Evolutionary conservation across 1,284 basidiomycete genomes (phyloP).

Genomic region (Phlebopus sp.): DNA sequence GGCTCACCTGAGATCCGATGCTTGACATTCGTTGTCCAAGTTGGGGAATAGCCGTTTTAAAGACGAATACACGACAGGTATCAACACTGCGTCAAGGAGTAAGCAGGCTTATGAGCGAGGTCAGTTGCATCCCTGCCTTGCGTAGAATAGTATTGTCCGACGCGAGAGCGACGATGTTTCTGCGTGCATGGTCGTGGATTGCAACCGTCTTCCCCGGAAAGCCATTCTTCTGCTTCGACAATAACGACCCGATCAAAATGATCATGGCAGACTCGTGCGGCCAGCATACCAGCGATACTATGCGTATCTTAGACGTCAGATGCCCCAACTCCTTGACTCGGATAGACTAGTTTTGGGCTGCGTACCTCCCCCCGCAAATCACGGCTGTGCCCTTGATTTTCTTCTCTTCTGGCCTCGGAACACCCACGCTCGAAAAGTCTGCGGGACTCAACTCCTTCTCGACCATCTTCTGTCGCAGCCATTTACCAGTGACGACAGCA

Average conservation of each 20-base stretch:
- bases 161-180: conserved; percentile 20
- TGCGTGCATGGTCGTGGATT: conserved; percentile 3
- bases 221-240: conserved; percentile 34
- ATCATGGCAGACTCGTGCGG: conserved; percentile 28
- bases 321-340: not conserved
- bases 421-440: conserved; percentile 13
- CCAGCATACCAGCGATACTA: conserved; percentile 29
- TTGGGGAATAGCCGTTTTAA: not conserved
- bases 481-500: not conserved
- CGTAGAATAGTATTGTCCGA: conserved; percentile 27
- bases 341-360: no score
- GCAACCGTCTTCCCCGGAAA: conserved; percentile 11
- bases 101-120: not conserved
- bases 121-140: conserved; percentile 11
- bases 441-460: not conserved
- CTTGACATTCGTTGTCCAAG: not conserved
- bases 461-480: not conserved
- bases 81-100: not conserved
- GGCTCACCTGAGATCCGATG: not conserved
- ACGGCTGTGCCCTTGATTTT: conserved; percentile 25
- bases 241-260: conserved; percentile 36
- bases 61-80: not conserved
- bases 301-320: not conserved
- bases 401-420: not conserved
- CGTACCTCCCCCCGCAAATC: conserved; percentile 30